Base-by-base conservation (phyloP, 305 asterid genomes). In the Plantago lanceolata region DNA sequence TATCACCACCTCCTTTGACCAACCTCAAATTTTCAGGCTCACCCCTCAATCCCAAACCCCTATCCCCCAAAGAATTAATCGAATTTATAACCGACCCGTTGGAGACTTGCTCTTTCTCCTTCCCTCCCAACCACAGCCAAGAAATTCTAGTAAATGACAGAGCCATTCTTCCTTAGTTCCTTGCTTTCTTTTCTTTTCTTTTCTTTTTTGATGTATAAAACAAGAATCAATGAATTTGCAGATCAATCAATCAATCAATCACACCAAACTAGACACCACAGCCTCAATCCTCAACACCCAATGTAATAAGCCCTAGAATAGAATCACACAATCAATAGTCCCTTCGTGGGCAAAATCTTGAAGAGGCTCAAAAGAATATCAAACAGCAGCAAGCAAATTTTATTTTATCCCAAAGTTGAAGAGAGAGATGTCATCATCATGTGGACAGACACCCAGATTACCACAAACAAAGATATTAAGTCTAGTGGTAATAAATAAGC, bases 121-220 rank as follows among this genome's bases (percentile, higher is more conserved):
- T 88, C 76, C 87, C 86, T 51, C 84, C 81, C 83, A 87, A 76
- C 88, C 82, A 82, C 72, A 79, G 75, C 92, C 92, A 86, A 26
- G 96, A 76, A 6, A 91, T 68, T 76, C 86, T 80, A 71, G 88
- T 74, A 65, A 85, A 79, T 64, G 96, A 83, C 69, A 86, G 81
- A 57, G 89, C 86, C 96, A 90, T 90, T 62, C 69, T 66, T 51
- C 31, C 16, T 29, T 17, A n/a, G n/a, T n/a, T n/a, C n/a, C n/a
- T n/a, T n/a, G n/a, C n/a, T n/a, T n/a, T n/a, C n/a, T 26, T 35
- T 33, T 33, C 37, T 31, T 7, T 31, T 4, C 6, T 31, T 31
- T 31, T 7, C 37, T 31, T 64, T 37, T 47, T 57, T 56, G 50
- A 28, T 59, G 54, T n/a, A 48, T 28, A 63, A 48, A 40, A 65